These are phyloP conservation scores for Plasmodium knowlesi DNA, from an alignment of 169 alveolate genomes.

Conservation along the genomic window DNA sequence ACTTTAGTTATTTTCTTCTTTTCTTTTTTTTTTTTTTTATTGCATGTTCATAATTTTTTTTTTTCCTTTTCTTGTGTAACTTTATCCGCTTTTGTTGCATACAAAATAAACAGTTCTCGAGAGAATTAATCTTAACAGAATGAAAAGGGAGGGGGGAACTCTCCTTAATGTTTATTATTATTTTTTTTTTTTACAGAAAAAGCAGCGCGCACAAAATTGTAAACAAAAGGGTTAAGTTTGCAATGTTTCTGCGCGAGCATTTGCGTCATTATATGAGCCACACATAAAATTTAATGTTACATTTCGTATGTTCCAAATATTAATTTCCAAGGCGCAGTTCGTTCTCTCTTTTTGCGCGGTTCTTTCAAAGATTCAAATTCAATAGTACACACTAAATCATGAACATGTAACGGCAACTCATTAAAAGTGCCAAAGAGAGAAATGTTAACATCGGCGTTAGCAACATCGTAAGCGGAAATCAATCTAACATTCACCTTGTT, in stretches of 20 bases:
- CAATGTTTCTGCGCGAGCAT: neutral
- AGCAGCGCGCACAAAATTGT: neutral
- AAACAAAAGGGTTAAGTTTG: neutral
- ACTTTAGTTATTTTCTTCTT: neutral
- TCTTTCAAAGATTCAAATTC: neutral
- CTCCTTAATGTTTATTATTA: neutral
- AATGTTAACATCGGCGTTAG: neutral
- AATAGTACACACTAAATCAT: neutral
- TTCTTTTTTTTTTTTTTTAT: constrained; percentile 8
- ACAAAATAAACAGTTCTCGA: neutral
- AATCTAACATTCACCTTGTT: neutral
- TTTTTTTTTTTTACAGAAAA: neutral
- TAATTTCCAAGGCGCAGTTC: neutral
- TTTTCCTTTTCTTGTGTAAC: neutral
- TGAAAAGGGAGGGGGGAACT: neutral
- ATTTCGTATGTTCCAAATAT: neutral
- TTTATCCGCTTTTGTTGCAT: constrained; percentile 1
- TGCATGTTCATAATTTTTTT: constrained; percentile 57
- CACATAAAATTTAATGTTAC: neutral
- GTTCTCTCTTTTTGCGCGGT: neutral
- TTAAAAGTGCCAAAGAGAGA: neutral
- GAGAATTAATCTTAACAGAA: neutral
- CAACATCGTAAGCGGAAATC: neutral
- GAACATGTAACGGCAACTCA: neutral
- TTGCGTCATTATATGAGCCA: neutral